A percentile compares a stretch with the other conserved stretches of the same genome.
Evolutionary conservation across 257 asterid species (phyloP).

Genomic region (Pogostemon cablin): DNA sequence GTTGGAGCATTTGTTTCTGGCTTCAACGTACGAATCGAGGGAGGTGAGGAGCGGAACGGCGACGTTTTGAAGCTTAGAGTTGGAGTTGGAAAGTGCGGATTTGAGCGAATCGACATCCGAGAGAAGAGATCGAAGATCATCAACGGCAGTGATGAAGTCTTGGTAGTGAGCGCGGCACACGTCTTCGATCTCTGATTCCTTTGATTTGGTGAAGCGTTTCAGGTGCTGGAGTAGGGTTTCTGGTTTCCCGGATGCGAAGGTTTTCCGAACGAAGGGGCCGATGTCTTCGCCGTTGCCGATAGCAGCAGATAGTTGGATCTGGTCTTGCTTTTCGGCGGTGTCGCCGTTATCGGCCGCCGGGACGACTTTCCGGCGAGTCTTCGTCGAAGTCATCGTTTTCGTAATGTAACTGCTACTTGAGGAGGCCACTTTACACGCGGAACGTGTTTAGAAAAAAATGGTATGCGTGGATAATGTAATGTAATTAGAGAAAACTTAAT

Average conservation of each 20-base stretch:
- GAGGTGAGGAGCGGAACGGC: constrained; percentile 78
- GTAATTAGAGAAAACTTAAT: not conserved
- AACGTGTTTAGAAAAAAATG: constrained; percentile 50
- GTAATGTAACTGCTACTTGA: constrained; percentile 40
- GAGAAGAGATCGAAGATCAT: constrained; percentile 92
- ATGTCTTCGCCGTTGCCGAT: constrained; percentile 94
- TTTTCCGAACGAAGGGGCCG: constrained; percentile 85
- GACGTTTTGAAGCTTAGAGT: constrained; percentile 77
- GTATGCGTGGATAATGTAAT: constrained; percentile 3
- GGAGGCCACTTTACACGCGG: constrained; percentile 51
- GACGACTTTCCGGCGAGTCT: constrained; percentile 78
- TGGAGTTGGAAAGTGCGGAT: constrained; percentile 70
- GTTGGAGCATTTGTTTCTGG: constrained; percentile 67
- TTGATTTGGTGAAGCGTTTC: constrained; percentile 75
- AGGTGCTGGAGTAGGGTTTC: constrained; percentile 81
- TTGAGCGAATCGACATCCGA: constrained; percentile 94
- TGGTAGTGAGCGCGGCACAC: constrained; percentile 95
- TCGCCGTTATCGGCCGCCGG: constrained; percentile 77
- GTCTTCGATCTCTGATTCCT: constrained; percentile 93
- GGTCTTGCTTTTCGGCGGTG: constrained; percentile 88
- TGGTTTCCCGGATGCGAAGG: constrained; percentile 84
- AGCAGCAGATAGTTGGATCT: constrained; percentile 78
- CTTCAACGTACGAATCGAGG: constrained; percentile 76
- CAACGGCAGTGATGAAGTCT: constrained; percentile 95
- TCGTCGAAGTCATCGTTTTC: constrained; percentile 56